These are phyloP conservation scores for Botrytis aclada DNA, from an alignment of 2,329 filamentous ascomycete genomes.

Conservation along the genomic window DNA sequence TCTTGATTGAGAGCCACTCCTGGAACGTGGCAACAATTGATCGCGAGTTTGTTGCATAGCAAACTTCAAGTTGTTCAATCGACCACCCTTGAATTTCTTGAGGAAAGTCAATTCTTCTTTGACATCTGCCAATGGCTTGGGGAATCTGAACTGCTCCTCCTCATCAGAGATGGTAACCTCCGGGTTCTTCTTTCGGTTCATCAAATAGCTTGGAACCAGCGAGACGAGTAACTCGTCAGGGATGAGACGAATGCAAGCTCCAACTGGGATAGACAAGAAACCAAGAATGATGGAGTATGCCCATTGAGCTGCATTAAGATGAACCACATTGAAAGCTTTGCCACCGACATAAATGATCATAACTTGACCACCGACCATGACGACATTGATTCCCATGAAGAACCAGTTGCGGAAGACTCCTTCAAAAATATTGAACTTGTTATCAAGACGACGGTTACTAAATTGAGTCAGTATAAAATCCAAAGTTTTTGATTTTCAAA, in stretches of 20 bases:
- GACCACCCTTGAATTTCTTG: conserved; percentile 75
- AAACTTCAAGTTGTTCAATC: conserved; percentile 77
- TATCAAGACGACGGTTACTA: conserved; percentile 87
- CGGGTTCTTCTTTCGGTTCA: conserved; percentile 34
- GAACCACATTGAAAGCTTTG: conserved; percentile 62
- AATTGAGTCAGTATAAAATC: conserved; percentile 29
- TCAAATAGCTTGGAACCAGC: conserved; percentile 35
- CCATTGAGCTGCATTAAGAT: conserved; percentile 75
- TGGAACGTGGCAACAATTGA: conserved; percentile 58
- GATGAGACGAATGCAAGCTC: conserved; percentile 74
- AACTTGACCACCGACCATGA: conserved; percentile 87
- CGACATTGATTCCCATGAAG: conserved; percentile 78
- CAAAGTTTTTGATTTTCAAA: conserved; percentile 17
- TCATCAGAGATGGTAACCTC: conserved; percentile 61
- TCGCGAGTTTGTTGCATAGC: conserved; percentile 73
- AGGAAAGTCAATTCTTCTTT: conserved; percentile 78
- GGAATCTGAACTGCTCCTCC: conserved; percentile 64
- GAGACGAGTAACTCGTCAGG: conserved; percentile 57
- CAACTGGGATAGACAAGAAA: conserved; percentile 79
- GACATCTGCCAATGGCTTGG: conserved; percentile 69
- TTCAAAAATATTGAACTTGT: conserved; percentile 93
- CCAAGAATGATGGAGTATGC: conserved; percentile 82
- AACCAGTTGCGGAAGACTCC: conserved; percentile 81
- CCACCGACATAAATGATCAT: conserved; percentile 89
- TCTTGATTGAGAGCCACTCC: conserved; percentile 61